Percentiles rank a stretch among this genome's conserved stretches.
Evolutionary conservation across 129 eudicot genomes (phyloP).

Genomic region (carrot (Daucus carota)): DNA sequence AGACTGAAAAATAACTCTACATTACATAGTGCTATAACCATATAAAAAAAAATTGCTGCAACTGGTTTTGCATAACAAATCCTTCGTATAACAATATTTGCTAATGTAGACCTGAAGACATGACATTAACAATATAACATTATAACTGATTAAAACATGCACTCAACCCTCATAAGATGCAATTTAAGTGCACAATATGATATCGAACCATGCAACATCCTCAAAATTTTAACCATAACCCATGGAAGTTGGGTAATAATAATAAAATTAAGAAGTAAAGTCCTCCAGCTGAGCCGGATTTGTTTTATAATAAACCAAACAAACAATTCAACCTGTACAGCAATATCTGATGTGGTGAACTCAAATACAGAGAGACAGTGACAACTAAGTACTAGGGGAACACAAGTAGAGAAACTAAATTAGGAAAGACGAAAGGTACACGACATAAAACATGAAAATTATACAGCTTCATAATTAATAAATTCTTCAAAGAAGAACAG

Average conservation of each 20-base stretch:
- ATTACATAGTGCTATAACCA: neutral
- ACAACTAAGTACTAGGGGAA: neutral
- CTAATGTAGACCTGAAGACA: neutral
- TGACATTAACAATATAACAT: neutral
- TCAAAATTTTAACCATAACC: neutral
- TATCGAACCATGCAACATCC: neutral
- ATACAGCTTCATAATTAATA: too few relatives aligned
- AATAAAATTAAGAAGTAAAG: too few relatives aligned
- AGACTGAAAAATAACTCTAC: too few relatives aligned
- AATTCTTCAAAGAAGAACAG: too few relatives aligned
- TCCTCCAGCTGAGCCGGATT: too few relatives aligned
- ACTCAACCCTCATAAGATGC: neutral
- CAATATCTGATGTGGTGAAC: neutral
- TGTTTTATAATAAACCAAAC: too few relatives aligned
- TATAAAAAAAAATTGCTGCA: neutral
- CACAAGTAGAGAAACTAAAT: neutral
- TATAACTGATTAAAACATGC: neutral
- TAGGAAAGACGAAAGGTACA: neutral
- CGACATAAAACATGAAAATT: too few relatives aligned
- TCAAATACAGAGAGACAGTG: neutral
- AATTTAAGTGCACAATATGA: neutral
- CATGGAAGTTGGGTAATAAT: too few relatives aligned
- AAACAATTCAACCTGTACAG: neutral
- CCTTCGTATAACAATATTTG: too few relatives aligned
- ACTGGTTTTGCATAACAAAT: neutral